Evolutionary conservation across 495 filamentous ascomycete species (phyloP).

Genomic region (Terfezia claveryi): DNA sequence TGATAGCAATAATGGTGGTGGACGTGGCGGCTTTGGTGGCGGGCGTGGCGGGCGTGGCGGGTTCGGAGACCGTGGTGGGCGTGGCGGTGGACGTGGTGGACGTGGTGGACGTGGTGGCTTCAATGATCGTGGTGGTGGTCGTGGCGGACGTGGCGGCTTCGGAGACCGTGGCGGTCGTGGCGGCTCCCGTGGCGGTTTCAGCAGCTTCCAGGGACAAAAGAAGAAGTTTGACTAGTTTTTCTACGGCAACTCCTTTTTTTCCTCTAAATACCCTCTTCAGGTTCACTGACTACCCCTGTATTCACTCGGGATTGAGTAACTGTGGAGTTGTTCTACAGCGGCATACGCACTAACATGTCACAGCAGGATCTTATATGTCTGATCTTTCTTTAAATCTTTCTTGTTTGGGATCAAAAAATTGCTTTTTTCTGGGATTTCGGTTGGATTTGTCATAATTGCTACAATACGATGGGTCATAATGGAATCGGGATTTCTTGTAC

Average conservation of each 20-base stretch:
- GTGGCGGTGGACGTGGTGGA: conserved; percentile 21
- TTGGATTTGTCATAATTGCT: no score
- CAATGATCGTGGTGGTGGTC: conserved; percentile 26
- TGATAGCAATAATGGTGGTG: conserved; percentile 31
- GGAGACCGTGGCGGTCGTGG: conserved; percentile 19
- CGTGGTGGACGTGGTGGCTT: conserved; percentile 27
- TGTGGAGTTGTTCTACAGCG: no score
- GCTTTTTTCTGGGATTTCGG: no score
- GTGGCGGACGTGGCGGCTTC: conserved; percentile 18
- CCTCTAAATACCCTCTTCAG: neutral
- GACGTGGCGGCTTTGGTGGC: conserved; percentile 28
- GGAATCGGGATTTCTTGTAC: no score
- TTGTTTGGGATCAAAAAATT: no score
- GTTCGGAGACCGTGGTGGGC: conserved; percentile 24
- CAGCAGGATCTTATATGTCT: no score
- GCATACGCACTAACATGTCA: no score
- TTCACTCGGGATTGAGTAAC: no score
- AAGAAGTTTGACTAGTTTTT: conserved; percentile 47
- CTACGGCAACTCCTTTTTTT: neutral
- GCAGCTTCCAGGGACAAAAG: conserved; percentile 82
- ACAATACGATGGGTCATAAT: no score
- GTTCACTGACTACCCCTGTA: no score
- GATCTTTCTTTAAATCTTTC: no score
- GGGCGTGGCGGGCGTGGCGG: conserved; percentile 33
- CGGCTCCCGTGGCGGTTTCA: conserved; percentile 42